These are phyloP conservation scores for Hondaea fermentalgiana DNA, from an alignment of 108 stramenopile genomes.

Conservation along the genomic window DNA sequence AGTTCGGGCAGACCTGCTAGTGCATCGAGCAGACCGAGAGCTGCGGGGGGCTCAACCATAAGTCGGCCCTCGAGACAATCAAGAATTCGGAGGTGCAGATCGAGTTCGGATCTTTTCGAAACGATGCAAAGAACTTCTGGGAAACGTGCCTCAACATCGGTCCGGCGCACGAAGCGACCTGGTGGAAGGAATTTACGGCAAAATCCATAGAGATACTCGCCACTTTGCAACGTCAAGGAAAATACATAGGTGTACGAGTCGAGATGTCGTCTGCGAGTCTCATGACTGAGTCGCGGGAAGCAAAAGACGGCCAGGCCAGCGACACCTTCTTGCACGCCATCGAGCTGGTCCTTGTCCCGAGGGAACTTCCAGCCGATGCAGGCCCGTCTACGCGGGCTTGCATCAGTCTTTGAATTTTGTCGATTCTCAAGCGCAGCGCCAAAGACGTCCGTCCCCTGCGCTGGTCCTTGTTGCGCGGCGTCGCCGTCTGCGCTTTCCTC, in stretches of 20 bases:
- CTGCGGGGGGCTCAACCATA: not conserved
- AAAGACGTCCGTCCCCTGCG: too few relatives aligned
- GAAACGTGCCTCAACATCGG: not conserved
- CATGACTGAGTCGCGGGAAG: not conserved
- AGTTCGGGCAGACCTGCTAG: not conserved
- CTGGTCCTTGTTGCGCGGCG: not conserved
- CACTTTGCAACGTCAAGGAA: not conserved
- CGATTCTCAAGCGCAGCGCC: too few relatives aligned
- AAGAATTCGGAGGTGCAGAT: not conserved
- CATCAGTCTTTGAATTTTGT: too few relatives aligned
- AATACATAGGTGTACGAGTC: not conserved
- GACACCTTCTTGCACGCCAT: not conserved
- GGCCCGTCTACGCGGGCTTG: not conserved
- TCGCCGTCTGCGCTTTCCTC: not conserved
- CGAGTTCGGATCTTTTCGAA: not conserved
- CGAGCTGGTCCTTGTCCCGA: not conserved
- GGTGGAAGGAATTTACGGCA: not conserved
- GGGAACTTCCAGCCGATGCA: not conserved
- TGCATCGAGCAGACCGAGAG: not conserved
- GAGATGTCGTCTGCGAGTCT: not conserved
- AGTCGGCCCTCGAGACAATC: not conserved
- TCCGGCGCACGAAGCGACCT: not conserved
- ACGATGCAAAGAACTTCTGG: not conserved
- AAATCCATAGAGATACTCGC: not conserved
- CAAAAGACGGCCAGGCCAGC: not conserved